Conservation (phyloP, 306 rosid genomes). For the Lathyrus sativus region DNA sequence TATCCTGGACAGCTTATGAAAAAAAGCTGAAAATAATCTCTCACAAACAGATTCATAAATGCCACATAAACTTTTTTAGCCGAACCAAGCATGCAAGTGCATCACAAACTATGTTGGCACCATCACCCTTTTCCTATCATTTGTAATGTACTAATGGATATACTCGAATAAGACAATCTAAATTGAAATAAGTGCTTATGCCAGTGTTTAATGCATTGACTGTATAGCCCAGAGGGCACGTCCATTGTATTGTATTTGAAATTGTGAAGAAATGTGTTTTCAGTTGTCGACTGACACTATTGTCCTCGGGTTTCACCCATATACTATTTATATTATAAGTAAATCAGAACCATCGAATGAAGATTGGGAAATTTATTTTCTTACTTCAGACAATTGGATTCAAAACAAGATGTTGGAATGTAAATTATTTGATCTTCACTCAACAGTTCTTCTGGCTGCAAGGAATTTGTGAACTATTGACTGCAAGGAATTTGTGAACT, state of each 20-base stretch:
- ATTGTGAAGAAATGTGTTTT: neutral
- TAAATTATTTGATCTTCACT: neutral
- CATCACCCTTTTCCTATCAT: no score
- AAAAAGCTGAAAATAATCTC: neutral
- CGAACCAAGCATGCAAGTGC: no score
- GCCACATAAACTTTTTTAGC: no score
- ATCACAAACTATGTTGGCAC: no score
- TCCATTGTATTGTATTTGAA: neutral
- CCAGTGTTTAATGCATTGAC: neutral
- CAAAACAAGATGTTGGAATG: neutral
- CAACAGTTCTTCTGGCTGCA: neutral
- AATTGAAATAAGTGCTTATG: neutral
- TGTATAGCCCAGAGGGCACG: neutral
- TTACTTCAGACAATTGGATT: neutral
- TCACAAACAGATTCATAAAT: neutral
- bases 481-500: neutral
- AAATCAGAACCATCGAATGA: neutral
- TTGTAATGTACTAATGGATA: neutral
- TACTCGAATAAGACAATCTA: neutral
- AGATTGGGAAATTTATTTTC: neutral
- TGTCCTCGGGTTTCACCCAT: neutral
- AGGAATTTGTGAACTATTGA: neutral
- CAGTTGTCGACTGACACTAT: neutral
- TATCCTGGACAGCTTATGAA: neutral
- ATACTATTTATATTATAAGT: neutral